Base-by-base conservation (phyloP, 139 green algal species). In the Tetraselmis chui region DNA sequence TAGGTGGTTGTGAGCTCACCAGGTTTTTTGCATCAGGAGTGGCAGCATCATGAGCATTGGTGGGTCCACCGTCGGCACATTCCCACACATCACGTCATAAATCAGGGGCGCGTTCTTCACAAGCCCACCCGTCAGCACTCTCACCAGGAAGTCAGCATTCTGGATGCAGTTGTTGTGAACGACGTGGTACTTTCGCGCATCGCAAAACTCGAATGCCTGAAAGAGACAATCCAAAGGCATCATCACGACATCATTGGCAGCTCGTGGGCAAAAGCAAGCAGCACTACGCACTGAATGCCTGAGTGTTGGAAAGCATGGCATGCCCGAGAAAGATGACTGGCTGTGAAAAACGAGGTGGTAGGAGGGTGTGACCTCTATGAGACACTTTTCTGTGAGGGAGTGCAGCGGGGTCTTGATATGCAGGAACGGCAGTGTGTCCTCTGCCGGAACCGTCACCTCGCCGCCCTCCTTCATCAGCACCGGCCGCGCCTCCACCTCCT, bases 101-200 rank as follows among this genome's bases (percentile, higher is more conserved):
- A 91, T 28, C 31, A 87, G 82, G 25, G 88, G 88, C 0, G 86
- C 88, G 32, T 45, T 28, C 1, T 81, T 78, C 28, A 91, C 80
- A 2, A 1, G 11, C 2, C 81, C 83, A 0, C 76, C 77, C 0
- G 88, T 91, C 27, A 91, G 78, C 74, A 88, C 45, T 29, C 86
- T 84, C 25, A 89, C 83, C 22, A 77, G 2, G 45, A 83, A 83
- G 58, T 89, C 86, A 0, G 88, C 86, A 80, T 91, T 91, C 31
- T 79, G 45, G 78, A 91, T 90, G 81, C 88, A 91, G 75, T 91
- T 91, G 32, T 85, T 85, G 23, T 23, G 26, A 1, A 91, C 22
- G 1, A 83, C 88, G 28, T 91, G 81, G 82, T 91, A 91, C 0
- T 32, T 45, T 0, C 75, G 78, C 26, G 30, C 28, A 28, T 84